Percentiles rank a stretch among this genome's conserved stretches.
Conservation (phyloP, 2,329 filamentous ascomycete species). For the Xylaria digitata region DNA sequence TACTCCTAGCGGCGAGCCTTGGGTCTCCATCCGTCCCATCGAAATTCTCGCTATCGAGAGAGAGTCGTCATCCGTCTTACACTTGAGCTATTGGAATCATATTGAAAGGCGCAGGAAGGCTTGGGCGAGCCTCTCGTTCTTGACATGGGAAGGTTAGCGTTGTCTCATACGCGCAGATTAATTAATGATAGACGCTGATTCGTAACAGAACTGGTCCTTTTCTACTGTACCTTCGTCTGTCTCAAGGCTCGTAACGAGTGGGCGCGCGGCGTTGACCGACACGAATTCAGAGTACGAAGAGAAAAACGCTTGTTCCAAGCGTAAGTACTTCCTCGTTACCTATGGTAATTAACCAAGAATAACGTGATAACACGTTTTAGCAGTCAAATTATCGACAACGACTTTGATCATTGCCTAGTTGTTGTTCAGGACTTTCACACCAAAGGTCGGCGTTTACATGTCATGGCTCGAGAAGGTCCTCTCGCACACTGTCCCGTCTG, state of each 20-base stretch:
- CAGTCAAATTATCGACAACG: constrained; percentile 68
- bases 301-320: constrained; percentile 68
- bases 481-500: constrained; percentile 68
- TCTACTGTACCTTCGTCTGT: constrained; percentile 68
- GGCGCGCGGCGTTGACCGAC: constrained; percentile 57
- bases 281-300: constrained; percentile 60
- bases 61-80: constrained; percentile 58
- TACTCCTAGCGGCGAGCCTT: constrained; percentile 52
- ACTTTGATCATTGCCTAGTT: constrained; percentile 63
- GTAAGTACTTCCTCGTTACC: constrained; percentile 54
- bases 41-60: constrained; percentile 67
- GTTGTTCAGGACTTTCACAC: constrained; percentile 64
- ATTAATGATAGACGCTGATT: constrained; percentile 30
- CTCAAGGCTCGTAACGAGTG: constrained; percentile 64
- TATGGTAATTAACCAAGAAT: not conserved
- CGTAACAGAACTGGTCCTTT: constrained; percentile 66
- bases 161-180: not conserved
- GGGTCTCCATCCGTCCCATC: constrained; percentile 63
- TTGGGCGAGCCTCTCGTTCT: constrained; percentile 67
- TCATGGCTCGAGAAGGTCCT: constrained; percentile 66
- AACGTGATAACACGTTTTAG: not conserved
- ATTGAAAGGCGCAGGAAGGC: constrained; percentile 57
- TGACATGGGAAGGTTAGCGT: constrained; percentile 69
- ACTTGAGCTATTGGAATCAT: constrained; percentile 64
- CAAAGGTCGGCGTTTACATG: constrained; percentile 64